Evolutionary conservation across 2,329 filamentous ascomycete species (phyloP), one percentile per base, ranked within the genome.

Genomic region (Leptographium flavum): DNA sequence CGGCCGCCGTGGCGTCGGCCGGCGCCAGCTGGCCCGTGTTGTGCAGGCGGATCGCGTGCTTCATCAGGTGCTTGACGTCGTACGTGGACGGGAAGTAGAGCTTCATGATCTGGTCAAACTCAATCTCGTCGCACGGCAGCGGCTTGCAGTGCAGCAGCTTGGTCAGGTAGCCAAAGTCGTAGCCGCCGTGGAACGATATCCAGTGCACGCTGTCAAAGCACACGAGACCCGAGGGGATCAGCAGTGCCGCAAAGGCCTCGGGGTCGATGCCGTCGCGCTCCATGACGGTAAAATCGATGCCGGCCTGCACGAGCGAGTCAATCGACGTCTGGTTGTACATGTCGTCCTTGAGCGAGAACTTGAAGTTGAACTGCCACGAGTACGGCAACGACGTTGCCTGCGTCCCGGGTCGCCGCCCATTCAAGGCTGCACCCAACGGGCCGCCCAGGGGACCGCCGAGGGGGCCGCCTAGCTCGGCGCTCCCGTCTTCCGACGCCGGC

Each of bases 341-440:
- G 64, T 98, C 92, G 33, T 90, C 79, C 53, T 92, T 84, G 10
- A 95, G 72, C 2, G 87, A 92, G 63, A 96, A 98, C 55, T 88
- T 83, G 66, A 98, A 98, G 70, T 98, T 96, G 73, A 98, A 98
- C 55, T 95, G 90, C 92, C 92, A 98, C 17, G 90, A 93, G 59
- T 84, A 93, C 15, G 86, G 90, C 48, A 87, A 79, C 32, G 48
- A 33, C 14, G 38, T 33, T 22, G 27, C 37, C 23, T 19, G 35
- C 39, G 7, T 25, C 47, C 41, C 75, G 71, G 17, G 60, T 63
- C 48, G 63, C 55, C 47, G 63, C 68, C 42, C 52, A 60, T 19
- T 22, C 62, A 61, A 50, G 3, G 25, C 33, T n/a, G 27, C 19
- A 1, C 40, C 40, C 30, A 41, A 27, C 8, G 66, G 62, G 50